A percentile compares a stretch with the other conserved stretches of the same genome.
Evolutionary conservation across 345 rosid species (phyloP).

Genomic region (Lumnitzera littorea): DNA sequence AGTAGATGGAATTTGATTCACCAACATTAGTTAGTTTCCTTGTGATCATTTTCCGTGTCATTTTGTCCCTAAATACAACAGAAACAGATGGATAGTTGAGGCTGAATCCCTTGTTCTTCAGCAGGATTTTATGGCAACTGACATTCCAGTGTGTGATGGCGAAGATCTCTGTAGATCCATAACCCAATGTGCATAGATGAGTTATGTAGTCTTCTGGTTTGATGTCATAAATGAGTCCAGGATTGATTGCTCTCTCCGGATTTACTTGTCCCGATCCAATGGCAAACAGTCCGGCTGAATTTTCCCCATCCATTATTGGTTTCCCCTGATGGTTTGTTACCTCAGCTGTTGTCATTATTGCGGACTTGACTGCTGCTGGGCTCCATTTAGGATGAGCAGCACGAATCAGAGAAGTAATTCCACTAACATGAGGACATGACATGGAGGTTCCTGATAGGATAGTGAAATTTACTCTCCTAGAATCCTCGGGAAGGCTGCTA

Average conservation of each 20-base stretch:
- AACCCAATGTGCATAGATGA: constrained; percentile 73
- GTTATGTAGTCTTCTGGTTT: constrained; percentile 59
- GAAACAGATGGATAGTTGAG: constrained; percentile 91
- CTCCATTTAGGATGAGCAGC: constrained; percentile 73
- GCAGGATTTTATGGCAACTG: constrained; percentile 37
- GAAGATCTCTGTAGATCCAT: constrained; percentile 52
- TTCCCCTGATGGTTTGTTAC: constrained; percentile 52
- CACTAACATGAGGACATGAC: constrained; percentile 95
- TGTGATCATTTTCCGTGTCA: constrained; percentile 37
- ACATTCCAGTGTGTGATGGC: constrained; percentile 67
- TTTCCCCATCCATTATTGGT: constrained; percentile 61
- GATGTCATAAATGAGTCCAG: constrained; percentile 78
- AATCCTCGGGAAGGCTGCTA: constrained; percentile 63
- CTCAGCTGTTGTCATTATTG: constrained; percentile 87
- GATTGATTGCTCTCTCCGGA: constrained; percentile 65
- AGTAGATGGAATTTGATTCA: constrained; percentile 53
- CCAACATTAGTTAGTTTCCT: constrained; percentile 76
- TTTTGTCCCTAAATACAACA: constrained; percentile 49
- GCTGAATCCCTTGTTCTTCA: constrained; percentile 48
- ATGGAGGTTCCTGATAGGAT: constrained; percentile 97
- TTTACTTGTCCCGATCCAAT: constrained; percentile 89
- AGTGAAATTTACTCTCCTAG: constrained; percentile 82
- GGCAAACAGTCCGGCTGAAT: constrained; percentile 52
- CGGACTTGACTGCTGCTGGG: constrained; percentile 84
- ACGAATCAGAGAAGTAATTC: constrained; percentile 65